Evolutionary conservation across 129 eudicot genomes (phyloP).

Genomic region (Chrysanthemum makinoi): DNA sequence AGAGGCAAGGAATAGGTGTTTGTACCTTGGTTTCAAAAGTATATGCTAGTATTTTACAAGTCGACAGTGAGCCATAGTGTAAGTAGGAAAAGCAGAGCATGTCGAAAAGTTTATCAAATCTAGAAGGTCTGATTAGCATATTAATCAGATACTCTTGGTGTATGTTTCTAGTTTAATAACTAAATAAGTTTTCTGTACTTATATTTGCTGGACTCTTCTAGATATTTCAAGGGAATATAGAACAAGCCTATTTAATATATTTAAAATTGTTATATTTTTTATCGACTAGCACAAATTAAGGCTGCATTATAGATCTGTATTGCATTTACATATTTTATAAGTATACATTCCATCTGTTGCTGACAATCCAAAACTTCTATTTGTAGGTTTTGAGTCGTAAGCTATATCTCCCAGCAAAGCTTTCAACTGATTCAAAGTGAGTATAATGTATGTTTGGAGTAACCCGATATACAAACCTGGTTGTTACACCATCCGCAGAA

Average conservation of each 20-base stretch:
- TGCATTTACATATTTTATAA: not conserved
- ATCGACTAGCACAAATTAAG: not conserved
- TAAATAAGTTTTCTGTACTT: not conserved
- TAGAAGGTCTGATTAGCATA: too few relatives aligned
- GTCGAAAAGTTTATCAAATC: too few relatives aligned
- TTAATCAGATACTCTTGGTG: not conserved
- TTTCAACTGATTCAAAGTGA: constrained; percentile 62
- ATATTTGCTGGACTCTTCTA: not conserved
- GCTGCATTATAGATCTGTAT: not conserved
- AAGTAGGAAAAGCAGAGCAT: not conserved
- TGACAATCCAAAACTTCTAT: not conserved
- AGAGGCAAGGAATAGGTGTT: not conserved
- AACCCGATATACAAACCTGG: constrained; percentile 2
- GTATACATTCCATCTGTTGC: constrained; percentile 2
- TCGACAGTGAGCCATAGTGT: not conserved
- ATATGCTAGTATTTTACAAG: not conserved
- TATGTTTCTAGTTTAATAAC: too few relatives aligned
- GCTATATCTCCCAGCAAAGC: constrained; percentile 88
- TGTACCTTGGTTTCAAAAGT: not conserved
- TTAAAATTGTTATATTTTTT: too few relatives aligned
- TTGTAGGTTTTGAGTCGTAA: constrained; percentile 91
- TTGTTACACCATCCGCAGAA: not conserved
- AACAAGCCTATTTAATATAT: too few relatives aligned
- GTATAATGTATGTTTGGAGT: constrained; percentile 20
- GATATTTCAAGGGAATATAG: too few relatives aligned